phyloP scores from a whole-genome alignment of 805 yeast species.

The Kodamaea neixiangensis region DNA sequence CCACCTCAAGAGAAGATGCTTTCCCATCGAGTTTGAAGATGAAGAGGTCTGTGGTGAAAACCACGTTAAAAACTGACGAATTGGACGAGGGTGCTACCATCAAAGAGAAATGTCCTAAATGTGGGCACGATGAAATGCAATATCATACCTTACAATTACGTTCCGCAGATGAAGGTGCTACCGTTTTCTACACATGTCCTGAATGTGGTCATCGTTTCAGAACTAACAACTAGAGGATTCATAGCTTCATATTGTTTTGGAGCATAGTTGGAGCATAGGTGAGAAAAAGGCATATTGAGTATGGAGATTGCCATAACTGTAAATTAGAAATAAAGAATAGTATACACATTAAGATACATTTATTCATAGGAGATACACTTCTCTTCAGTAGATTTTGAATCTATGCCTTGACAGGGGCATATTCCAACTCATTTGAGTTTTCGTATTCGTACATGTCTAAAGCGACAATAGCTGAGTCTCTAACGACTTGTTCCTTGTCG shows the following conservation, averaged over 20 bases:
- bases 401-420: constrained; percentile 42
- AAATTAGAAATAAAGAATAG: constrained; percentile 10
- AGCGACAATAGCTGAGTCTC: constrained; percentile 96
- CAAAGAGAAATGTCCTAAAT: constrained; percentile 97
- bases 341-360: constrained; percentile 7
- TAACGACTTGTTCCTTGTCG: constrained; percentile 86
- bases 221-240: constrained; percentile 70
- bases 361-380: not conserved
- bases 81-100: constrained; percentile 94
- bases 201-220: constrained; percentile 90
- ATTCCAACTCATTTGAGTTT: constrained; percentile 79
- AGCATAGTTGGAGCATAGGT: not conserved
- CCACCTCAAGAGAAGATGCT: constrained; percentile 87
- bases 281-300: not conserved
- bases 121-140: constrained; percentile 98
- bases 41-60: constrained; percentile 88
- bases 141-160: constrained; percentile 95
- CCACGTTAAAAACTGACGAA: constrained; percentile 72
- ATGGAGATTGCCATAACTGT: constrained; percentile 5
- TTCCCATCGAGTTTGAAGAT: constrained; percentile 84
- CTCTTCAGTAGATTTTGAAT: not conserved
- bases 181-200: constrained; percentile 96
- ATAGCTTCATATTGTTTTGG: not conserved
- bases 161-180: constrained; percentile 99
- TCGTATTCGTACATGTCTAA: constrained; percentile 98